Evolutionary conservation across 225 moss, liverwort and hornwort species (phyloP), one percentile per base, ranked within the genome.

Genomic region (Ulota crispa): DNA sequence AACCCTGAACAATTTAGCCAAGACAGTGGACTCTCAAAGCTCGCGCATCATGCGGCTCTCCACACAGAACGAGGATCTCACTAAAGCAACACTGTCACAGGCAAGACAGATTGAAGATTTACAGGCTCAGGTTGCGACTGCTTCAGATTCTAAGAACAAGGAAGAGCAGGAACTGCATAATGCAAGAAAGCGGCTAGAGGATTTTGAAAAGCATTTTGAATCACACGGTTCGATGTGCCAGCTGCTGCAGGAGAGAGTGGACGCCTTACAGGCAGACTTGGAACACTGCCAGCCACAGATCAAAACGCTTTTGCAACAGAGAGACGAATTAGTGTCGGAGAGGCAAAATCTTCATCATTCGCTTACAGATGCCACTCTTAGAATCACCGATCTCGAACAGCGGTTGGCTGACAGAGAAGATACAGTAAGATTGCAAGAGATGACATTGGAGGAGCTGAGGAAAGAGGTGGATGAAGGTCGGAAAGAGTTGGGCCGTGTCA

Each of bases 31-130:
- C 85, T 89, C 91, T 31, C 98, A 95, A 87, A 91, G 91, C 79
- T 86, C 92, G 73, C 94, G 98, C 47, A 90, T 99, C 42, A 92
- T 93, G 92, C 93, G 92, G 31, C 92, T 95, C 14, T 86, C 98
- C 32, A 84, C 73, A 30, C 94, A 89, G 75, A 95, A 94, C 72
- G 98, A 93, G 84, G 94, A 92, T 78, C 86, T 95, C 16, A 89
- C 84, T 7, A 84, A 75, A 86, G 79, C 78, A 30, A 90, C 89
- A 19, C 88, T 94, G 57, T 78, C 88, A 9, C 93, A 93, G 79
- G 81, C 89, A 77, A 92, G 87, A 78, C 94, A 93, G 83, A 82
- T 93, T 7, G 94, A 99, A 65, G 90, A 92, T 68, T 84, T 94
- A 52, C 93, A 94, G 77, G 59, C 86, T 16, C 91, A 89, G 77